Base-by-base conservation (phyloP, 1,284 basidiomycete genomes). In the Entoloma clypeatum region DNA sequence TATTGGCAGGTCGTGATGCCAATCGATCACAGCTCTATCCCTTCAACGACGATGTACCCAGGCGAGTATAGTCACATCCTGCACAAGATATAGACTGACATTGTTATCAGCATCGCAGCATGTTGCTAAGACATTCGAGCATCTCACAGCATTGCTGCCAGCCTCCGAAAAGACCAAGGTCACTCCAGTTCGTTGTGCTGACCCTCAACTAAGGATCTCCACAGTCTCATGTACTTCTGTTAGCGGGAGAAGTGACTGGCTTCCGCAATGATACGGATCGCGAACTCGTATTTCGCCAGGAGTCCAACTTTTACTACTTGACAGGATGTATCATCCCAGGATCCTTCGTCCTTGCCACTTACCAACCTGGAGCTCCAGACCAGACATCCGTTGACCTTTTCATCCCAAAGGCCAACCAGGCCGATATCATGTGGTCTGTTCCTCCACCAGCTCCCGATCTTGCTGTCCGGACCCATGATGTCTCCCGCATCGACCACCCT, bases 221-320 rank as follows among this genome's bases (percentile, higher is more conserved):
- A 36, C 36, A 80, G 80, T 75, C 79, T 4, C 84, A 86, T 60
- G 64, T 83, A 3, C 55, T 81, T 8, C 56, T 87, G 1, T 61
- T 86, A 1, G 73, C 79, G 5, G 83, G 83, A 17, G 74, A 71
- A 47, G 63, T 65, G 3, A 81, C 76, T 4, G 67, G 74, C 0
- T 90, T 72, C 57, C 71, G 91, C 44, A 81, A 93, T 60, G 91
- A 95, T 58, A 94, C 92, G 3, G 92, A 96, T 60, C 77, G 91
- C 37, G 91, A 93, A 64, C 67, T 91, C 34, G 62, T 72, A 1
- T 92, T 91, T 61, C 80, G 70, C 31, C 72, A 74, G 52, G 90
- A 93, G 65, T 85, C 84, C 53, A 94, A 94, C 64, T 95, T 94
- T 62, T 85, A 77, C 65, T 94, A 92, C 59, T 71, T 94, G 4